phyloP scores from a whole-genome alignment of 169 alveolate species.

The Eimeria necatrix region DNA sequence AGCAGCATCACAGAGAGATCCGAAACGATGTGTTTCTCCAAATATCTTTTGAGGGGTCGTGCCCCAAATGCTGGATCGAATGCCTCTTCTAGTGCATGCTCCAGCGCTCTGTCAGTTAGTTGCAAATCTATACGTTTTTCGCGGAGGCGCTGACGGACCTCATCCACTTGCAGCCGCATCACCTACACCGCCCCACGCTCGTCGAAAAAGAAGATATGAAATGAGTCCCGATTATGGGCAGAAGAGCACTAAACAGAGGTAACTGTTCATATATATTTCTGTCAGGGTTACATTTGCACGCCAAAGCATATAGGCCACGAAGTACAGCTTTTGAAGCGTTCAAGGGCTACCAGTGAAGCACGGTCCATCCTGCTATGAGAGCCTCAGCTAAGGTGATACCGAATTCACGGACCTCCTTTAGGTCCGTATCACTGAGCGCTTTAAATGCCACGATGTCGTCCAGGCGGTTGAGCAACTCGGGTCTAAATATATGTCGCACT shows the following conservation, averaged over 20 bases:
- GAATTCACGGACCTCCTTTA: conserved; percentile 34
- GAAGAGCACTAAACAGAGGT: background rate
- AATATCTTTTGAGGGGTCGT: conserved; percentile 80
- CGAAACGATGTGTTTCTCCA: conserved; percentile 78
- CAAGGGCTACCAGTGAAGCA: background rate
- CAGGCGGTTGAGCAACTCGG: conserved; percentile 92
- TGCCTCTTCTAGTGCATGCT: conserved; percentile 57
- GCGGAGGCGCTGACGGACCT: conserved; percentile 51
- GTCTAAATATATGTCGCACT: conserved; percentile 88
- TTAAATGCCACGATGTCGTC: conserved; percentile 92
- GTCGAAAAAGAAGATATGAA: background rate
- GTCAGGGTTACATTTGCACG: background rate
- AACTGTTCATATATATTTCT: background rate
- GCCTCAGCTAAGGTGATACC: background rate
- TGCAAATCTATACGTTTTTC: conserved; percentile 33
- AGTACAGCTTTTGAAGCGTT: background rate
- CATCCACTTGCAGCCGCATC: conserved; percentile 74
- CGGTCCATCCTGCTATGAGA: background rate
- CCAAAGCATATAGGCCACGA: background rate
- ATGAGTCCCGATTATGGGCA: background rate
- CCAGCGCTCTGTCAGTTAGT: conserved; percentile 51
- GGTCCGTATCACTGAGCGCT: conserved; percentile 85
- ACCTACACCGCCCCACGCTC: conserved; percentile 47
- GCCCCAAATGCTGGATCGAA: conserved; percentile 83
- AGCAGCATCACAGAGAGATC: conserved; percentile 67